A percentile compares a stretch with the other conserved stretches of the same genome.
These are phyloP conservation scores for Trichoderma gamsii DNA, from an alignment of 495 filamentous ascomycete species.

Conservation along the genomic window DNA sequence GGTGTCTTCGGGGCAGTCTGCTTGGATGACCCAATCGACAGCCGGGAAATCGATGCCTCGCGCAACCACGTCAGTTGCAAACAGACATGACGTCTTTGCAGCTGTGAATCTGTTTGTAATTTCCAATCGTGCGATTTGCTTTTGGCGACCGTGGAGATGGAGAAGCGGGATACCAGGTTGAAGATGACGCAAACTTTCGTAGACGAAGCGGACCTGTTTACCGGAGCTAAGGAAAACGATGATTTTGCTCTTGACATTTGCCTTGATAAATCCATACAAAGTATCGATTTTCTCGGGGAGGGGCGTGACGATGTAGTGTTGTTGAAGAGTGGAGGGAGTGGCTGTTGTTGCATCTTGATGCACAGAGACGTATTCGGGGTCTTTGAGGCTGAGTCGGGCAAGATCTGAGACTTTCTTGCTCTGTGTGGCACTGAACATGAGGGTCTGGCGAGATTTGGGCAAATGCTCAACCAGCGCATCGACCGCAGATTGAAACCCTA, in stretches of 20 bases:
- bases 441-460: constrained; percentile 77
- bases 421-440: constrained; percentile 95
- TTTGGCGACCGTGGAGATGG: constrained; percentile 91
- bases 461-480: constrained; percentile 94
- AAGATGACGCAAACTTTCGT: constrained; percentile 85
- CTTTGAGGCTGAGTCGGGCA: constrained; percentile 76
- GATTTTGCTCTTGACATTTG: constrained; percentile 85
- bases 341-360: constrained; percentile 77
- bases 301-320: constrained; percentile 83
- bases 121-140: constrained; percentile 78
- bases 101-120: constrained; percentile 76
- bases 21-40: constrained; percentile 95
- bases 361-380: constrained; percentile 91
- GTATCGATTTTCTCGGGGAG: constrained; percentile 84
- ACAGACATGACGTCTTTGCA: constrained; percentile 75
- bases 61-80: constrained; percentile 92
- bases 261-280: constrained; percentile 82
- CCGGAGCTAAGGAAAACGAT: constrained; percentile 90
- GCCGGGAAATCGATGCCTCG: constrained; percentile 92
- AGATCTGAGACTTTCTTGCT: constrained; percentile 90
- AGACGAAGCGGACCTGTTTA: constrained; percentile 94
- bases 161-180: constrained; percentile 94
- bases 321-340: constrained; percentile 77
- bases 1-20: constrained; percentile 91
- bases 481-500: constrained; percentile 88